phyloP scores from a whole-genome alignment of 352 stramenopile species.

The Phytophthora lateralis region DNA sequence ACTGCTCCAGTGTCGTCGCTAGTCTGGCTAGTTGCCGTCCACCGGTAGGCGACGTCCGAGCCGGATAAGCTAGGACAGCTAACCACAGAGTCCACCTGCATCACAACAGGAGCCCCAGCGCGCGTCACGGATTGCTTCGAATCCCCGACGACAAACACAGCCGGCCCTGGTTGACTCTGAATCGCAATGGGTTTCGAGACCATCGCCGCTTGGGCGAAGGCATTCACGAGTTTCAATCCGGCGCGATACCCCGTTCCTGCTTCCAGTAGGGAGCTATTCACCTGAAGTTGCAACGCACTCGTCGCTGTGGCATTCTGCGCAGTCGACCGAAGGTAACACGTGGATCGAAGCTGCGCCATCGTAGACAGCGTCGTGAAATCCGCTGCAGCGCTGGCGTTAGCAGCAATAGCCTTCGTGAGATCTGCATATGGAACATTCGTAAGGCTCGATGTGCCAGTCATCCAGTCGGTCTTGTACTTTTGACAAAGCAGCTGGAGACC shows the following conservation, averaged over 20 bases:
- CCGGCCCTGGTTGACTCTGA: slow-evolving; percentile 45
- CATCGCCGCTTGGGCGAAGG: slow-evolving; percentile 44
- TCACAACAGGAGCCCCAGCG: slow-evolving; percentile 38
- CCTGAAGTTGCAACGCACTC: slow-evolving; percentile 29
- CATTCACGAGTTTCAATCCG: slow-evolving; percentile 62
- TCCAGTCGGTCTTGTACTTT: slow-evolving; percentile 59
- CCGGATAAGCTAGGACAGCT: slow-evolving; percentile 49
- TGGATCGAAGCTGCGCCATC: slow-evolving; percentile 51
- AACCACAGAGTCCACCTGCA: slow-evolving; percentile 54
- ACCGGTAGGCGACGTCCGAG: slow-evolving; percentile 48
- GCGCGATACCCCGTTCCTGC: slow-evolving; percentile 47
- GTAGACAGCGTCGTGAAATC: slow-evolving; percentile 39
- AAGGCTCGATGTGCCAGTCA: slow-evolving; percentile 33
- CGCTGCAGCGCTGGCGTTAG: slow-evolving; percentile 14
- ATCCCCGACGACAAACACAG: slow-evolving; percentile 57
- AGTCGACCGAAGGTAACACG: slow-evolving; percentile 58
- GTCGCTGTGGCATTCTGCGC: slow-evolving; percentile 30
- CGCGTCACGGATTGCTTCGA: slow-evolving; percentile 40
- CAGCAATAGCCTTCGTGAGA: slow-evolving; percentile 14
- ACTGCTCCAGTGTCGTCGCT: slow-evolving; percentile 11
- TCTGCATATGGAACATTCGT: slow-evolving; percentile 38
- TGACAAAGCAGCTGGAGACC: slow-evolving; percentile 43
- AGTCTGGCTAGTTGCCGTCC: slow-evolving; percentile 40
- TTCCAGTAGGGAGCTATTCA: slow-evolving; percentile 56
- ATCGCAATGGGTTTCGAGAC: slow-evolving; percentile 43